A percentile compares a stretch with the other conserved stretches of the same genome.
Conservation (phyloP, 139 green algal species). For the Chlorella vulgaris region DNA sequence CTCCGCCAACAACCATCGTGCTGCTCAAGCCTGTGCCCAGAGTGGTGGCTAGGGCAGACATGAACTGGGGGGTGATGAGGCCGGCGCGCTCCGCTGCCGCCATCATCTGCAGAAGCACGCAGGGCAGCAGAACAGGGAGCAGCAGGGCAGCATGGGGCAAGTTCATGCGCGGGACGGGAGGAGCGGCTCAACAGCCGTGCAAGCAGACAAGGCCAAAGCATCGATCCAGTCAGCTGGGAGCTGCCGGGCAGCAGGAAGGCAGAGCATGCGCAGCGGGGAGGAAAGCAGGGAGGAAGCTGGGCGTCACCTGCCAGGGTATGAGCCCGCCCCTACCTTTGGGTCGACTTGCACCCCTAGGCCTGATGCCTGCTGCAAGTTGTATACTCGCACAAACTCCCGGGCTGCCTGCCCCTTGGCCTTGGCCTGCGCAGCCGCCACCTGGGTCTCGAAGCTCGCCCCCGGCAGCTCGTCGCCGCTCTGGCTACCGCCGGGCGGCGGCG, state of each 20-base stretch:
- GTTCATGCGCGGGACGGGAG: background rate
- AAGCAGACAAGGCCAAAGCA: too few relatives aligned
- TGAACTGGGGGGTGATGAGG: constrained; percentile 18
- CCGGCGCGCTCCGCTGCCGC: constrained; percentile 22
- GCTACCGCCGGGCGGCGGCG: background rate
- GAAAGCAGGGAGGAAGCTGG: too few relatives aligned
- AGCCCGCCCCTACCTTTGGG: constrained; percentile 24
- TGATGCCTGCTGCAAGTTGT: constrained; percentile 37
- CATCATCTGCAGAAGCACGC: constrained; percentile 29
- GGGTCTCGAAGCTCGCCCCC: constrained; percentile 28
- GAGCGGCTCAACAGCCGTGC: too few relatives aligned
- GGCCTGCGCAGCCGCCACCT: constrained; percentile 27
- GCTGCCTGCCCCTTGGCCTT: constrained; percentile 31
- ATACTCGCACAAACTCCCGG: constrained; percentile 37
- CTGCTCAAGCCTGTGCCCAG: background rate
- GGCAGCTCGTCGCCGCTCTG: background rate
- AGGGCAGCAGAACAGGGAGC: background rate
- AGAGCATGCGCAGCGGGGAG: too few relatives aligned
- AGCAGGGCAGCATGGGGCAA: background rate
- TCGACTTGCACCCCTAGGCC: constrained; percentile 43
- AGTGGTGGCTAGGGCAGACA: constrained; percentile 32
- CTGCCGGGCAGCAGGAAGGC: too few relatives aligned
- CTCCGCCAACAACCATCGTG: constrained; percentile 31
- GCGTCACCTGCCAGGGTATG: too few relatives aligned
- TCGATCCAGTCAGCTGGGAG: too few relatives aligned